These are phyloP conservation scores for Crithidia fasciculata DNA, from an alignment of 208 protist genomes.

Conservation along the genomic window DNA sequence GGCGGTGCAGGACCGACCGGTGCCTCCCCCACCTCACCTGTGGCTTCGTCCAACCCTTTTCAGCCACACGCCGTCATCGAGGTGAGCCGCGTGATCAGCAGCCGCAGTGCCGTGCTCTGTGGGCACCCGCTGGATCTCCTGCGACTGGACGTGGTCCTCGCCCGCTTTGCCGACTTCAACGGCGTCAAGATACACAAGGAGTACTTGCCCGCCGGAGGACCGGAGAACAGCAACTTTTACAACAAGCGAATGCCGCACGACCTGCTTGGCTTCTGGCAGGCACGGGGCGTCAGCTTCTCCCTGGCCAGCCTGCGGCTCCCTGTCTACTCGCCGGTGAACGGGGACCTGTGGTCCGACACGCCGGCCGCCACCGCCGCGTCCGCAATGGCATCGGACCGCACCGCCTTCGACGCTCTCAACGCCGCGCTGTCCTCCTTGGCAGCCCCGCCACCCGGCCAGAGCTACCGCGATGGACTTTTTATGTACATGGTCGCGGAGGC, in stretches of 20 bases:
- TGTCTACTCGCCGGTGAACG: slow-evolving; percentile 79
- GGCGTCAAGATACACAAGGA: slow-evolving; percentile 79
- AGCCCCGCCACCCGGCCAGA: background rate
- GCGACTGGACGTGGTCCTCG: slow-evolving; percentile 61
- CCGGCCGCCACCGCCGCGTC: background rate
- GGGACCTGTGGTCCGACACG: slow-evolving; percentile 44
- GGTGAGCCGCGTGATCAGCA: slow-evolving; percentile 73
- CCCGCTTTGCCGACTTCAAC: slow-evolving; percentile 59
- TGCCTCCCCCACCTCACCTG: background rate
- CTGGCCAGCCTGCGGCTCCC: slow-evolving; percentile 44
- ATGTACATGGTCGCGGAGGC: slow-evolving; percentile 54
- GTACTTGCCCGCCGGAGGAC: slow-evolving; percentile 57
- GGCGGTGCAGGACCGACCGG: background rate
- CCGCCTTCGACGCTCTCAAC: background rate
- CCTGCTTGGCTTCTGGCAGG: slow-evolving; percentile 57
- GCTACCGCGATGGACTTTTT: slow-evolving; percentile 35
- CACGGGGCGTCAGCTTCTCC: slow-evolving; percentile 52
- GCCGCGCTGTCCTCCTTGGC: slow-evolving; percentile 2
- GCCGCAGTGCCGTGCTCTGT: slow-evolving; percentile 68
- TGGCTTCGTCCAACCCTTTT: background rate
- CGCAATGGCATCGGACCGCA: background rate
- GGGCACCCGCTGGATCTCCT: slow-evolving; percentile 79
- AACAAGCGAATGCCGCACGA: slow-evolving; percentile 63
- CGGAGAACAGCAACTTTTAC: slow-evolving; percentile 74
- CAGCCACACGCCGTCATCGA: slow-evolving; percentile 64